A percentile compares a stretch with the other conserved stretches of the same genome.
These are phyloP conservation scores for Neotropicomus parvogracilis DNA, from an alignment of 1,284 basidiomycete genomes.

Conservation along the genomic window DNA sequence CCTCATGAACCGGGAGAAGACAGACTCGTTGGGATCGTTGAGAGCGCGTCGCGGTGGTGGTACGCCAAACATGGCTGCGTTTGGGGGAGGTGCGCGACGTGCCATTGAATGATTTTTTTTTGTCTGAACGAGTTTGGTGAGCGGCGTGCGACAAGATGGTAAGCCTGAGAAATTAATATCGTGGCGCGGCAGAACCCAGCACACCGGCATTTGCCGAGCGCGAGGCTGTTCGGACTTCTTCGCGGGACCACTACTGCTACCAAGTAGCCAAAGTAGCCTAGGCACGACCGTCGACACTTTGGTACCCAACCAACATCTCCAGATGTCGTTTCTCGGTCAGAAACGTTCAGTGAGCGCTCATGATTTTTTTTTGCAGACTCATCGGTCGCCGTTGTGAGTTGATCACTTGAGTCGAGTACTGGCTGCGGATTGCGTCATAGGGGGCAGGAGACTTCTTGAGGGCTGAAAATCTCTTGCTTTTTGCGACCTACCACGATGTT, in stretches of 20 bases:
- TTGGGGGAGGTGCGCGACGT: slow-evolving; percentile 57
- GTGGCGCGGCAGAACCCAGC: neutral
- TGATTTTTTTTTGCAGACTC: neutral
- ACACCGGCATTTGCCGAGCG: slow-evolving; percentile 18
- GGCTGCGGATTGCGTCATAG: slow-evolving; percentile 34
- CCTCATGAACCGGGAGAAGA: slow-evolving; percentile 57
- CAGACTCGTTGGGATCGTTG: slow-evolving; percentile 56
- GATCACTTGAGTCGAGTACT: slow-evolving; percentile 1
- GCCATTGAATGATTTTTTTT: slow-evolving; percentile 45
- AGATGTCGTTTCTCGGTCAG: neutral
- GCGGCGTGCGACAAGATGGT: neutral
- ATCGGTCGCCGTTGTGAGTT: neutral
- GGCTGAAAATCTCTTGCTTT: neutral
- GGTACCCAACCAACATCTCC: too few relatives aligned
- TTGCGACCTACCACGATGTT: slow-evolving; percentile 26
- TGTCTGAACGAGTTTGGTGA: too few relatives aligned
- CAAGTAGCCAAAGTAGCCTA: too few relatives aligned
- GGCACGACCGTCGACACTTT: too few relatives aligned
- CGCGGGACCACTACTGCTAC: slow-evolving; percentile 8
- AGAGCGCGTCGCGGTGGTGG: slow-evolving; percentile 37
- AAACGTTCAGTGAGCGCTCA: neutral
- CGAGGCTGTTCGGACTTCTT: too few relatives aligned
- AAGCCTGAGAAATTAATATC: too few relatives aligned
- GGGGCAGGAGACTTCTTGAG: neutral
- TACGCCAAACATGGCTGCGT: slow-evolving; percentile 51